These are phyloP conservation scores for Vitis hybrid DNA, from an alignment of 177 flowering plant species.

Conservation along the genomic window DNA sequence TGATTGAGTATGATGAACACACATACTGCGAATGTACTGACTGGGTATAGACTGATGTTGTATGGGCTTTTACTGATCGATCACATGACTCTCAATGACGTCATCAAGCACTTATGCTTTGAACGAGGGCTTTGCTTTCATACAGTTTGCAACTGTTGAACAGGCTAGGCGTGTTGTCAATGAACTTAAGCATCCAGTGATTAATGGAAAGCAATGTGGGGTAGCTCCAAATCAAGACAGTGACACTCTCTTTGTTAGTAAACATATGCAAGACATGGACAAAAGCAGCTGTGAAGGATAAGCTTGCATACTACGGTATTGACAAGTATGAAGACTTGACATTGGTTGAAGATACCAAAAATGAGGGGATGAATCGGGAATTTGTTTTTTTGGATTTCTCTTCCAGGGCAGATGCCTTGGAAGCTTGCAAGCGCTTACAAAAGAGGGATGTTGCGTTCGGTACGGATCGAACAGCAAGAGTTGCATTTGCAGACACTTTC, in stretches of 20 bases:
- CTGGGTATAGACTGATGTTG: too few species aligned
- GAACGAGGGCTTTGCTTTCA: too few species aligned
- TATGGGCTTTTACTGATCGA: too few species aligned
- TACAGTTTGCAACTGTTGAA: too few species aligned
- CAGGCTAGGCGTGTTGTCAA: too few species aligned
- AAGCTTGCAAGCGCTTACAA: constrained; percentile 37
- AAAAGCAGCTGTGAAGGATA: constrained; percentile 32
- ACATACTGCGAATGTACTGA: too few species aligned
- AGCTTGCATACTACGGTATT: constrained; percentile 28
- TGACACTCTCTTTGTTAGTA: constrained; percentile 36
- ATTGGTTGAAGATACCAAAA: constrained; percentile 35
- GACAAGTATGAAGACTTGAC: constrained; percentile 34
- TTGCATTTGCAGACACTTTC: constrained; percentile 44
- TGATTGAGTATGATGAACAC: too few species aligned
- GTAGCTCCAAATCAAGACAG: constrained; percentile 42
- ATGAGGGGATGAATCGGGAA: constrained; percentile 40
- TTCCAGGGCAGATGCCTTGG: constrained; percentile 37
- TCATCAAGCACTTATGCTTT: too few species aligned
- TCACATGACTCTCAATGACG: too few species aligned
- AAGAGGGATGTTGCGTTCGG: constrained; percentile 37
- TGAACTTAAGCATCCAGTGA: too few species aligned
- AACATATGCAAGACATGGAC: constrained; percentile 44
- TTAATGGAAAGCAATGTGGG: constrained; percentile 11
- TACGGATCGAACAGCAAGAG: constrained; percentile 35
- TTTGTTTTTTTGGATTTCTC: constrained; percentile 42